Base-by-base conservation (phyloP, 1,139 yeast species). In the Komagataea norvegica region DNA sequence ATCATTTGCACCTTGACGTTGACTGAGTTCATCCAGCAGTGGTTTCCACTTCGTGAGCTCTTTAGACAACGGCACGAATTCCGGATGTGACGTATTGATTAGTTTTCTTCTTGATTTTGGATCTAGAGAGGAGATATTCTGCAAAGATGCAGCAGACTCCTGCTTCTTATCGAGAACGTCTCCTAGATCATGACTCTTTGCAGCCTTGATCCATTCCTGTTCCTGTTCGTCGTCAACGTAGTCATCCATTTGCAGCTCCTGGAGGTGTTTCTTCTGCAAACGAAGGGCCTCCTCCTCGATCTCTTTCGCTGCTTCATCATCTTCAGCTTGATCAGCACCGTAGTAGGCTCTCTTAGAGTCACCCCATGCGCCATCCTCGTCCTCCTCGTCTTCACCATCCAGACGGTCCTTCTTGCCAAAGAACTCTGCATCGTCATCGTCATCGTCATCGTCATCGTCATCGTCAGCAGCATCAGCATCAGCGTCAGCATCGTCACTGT, bases 231-330 rank as follows among this genome's bases (percentile, higher is more conserved):
- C 95, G 49, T 87, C 94, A 47, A 83, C 69, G 55, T 77, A 89
- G 60, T 88, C 97, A 34, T 76, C 87, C 72, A 84, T 79, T 33
- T 77, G 79, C 51, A 91, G 68, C 37, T 85, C 95, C 47, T 78
- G 77, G 45, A 89, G 64, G 55, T 89, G 95, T 58, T 80, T 78
- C 65, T 82, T 84, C 61, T 89, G 97, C 48, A 87, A 79, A 56
- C 88, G 77, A 41, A 86, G 56, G 1, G 97, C 97, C 62, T 91
- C 97, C 49, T 79, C 79, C 41, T 93, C 91, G 65, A 88, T 82
- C 44, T 76, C 79, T 44, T 76, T 79, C 6, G 86, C 85, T 33
- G 79, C 83, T 43, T 82, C 95, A 28, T 80, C 87, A 45, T 83
- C 87, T 42, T 82, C 89, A 2, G 67, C 60, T 24, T 74, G 80